Base-by-base conservation (phyloP, 2,329 filamentous ascomycete genomes). In the Eutypa lata region DNA sequence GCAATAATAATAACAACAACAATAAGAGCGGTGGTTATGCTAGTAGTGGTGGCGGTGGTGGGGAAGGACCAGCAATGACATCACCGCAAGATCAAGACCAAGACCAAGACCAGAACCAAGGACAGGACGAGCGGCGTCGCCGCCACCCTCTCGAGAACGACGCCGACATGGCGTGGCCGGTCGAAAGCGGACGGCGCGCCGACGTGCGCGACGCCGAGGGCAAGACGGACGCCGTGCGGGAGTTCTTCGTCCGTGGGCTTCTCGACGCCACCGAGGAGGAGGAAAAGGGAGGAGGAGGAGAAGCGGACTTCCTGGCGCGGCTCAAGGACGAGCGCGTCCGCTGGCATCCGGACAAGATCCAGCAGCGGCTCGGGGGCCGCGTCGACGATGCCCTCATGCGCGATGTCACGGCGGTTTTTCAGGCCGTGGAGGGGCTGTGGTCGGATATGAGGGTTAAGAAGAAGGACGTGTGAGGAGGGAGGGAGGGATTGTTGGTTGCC, bases 271-370 rank as follows among this genome's bases (percentile, higher is more conserved):
- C 19, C 8, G 84, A 90, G 24, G 73, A 82, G 50, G 82, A 80
- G 13, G 83, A 86, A 7, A 77, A 74, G 47, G n/a, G 84, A 90
- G 24, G 73, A 82, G 50, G 82, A 80, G 13, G 83, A 86, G 7
- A 77, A 74, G 47, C n/a, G n/a, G n/a, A n/a, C n/a, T n/a, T n/a
- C n/a, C n/a, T 76, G 19, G 71, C 75, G 7, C 73, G 70, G 53
- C 76, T 97, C 49, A 96, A 96, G 71, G 76, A 84, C 5, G 94
- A 99, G 75, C 84, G 94, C 49, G 86, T 97, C 18, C 81, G 91
- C 16, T 99, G 94, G 94, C 94, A 99, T 75, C 94, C 94, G 3
- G 94, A 99, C 73, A 99, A 97, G 77, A 89, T 97, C 52, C 91
- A 97, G 75, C 94, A 97, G 73, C 83, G 86, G 50, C 86, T 96